Evolutionary conservation across 179 eudicot genomes (phyloP).

Genomic region (Vitellaria paradoxa): DNA sequence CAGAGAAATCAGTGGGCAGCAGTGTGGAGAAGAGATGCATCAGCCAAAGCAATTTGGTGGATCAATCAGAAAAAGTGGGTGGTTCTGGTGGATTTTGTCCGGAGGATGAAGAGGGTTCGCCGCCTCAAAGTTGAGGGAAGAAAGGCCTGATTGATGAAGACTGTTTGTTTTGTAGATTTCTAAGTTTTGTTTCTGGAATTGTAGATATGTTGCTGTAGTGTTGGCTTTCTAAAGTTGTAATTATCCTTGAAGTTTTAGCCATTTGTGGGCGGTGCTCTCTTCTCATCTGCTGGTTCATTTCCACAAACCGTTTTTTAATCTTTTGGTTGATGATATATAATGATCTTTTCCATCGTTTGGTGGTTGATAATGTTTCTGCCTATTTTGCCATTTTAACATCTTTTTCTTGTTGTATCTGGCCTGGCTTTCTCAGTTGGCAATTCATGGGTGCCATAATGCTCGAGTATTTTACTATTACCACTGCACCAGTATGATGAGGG

Average conservation of each 20-base stretch:
- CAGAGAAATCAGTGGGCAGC: constrained; percentile 29
- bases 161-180: not conserved
- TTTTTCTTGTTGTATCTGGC: too few relatives aligned
- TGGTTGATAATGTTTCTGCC: too few relatives aligned
- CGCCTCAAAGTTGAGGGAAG: constrained; percentile 7
- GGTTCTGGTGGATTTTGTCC: constrained; percentile 16
- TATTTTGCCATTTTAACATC: too few relatives aligned
- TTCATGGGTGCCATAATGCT: too few relatives aligned
- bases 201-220: constrained; percentile 15
- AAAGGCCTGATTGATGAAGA: constrained; percentile 5
- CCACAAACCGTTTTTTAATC: not conserved
- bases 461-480: too few relatives aligned
- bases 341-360: too few relatives aligned
- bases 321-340: too few relatives aligned
- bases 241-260: constrained; percentile 1
- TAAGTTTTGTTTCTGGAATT: not conserved
- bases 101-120: constrained; percentile 12
- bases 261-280: not conserved
- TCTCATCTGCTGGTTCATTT: not conserved
- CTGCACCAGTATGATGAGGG: too few relatives aligned
- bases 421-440: too few relatives aligned
- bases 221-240: constrained; percentile 2
- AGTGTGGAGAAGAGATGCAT: constrained; percentile 11
- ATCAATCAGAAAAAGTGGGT: constrained; percentile 25
- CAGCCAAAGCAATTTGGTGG: constrained; percentile 22